These are phyloP conservation scores for Asterella californica DNA, from an alignment of 225 moss, liverwort and hornwort genomes.

Conservation along the genomic window DNA sequence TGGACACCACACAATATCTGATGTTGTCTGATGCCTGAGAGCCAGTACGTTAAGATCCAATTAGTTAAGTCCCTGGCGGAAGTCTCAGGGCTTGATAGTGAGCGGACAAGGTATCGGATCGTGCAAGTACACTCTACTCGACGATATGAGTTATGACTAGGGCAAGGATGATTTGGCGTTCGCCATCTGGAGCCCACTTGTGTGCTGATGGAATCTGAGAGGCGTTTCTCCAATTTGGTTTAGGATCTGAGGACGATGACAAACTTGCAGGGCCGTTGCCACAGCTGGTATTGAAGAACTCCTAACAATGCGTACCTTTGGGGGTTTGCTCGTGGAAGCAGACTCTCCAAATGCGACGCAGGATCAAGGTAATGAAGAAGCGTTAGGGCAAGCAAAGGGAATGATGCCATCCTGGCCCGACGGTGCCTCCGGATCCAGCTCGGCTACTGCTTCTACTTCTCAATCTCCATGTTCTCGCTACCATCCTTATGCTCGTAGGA, in stretches of 20 bases:
- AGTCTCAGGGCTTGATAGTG: neutral
- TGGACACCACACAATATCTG: constrained; percentile 10
- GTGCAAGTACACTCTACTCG: neutral
- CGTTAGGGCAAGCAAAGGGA: constrained; percentile 55
- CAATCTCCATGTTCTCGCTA: constrained; percentile 79
- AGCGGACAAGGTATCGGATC: constrained; percentile 13
- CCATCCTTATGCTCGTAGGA: constrained; percentile 77
- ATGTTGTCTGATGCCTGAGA: constrained; percentile 15
- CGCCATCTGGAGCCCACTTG: constrained; percentile 4
- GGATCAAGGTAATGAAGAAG: constrained; percentile 52
- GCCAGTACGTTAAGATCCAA: neutral
- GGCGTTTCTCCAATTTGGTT: constrained; percentile 16
- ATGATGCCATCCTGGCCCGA: constrained; percentile 92
- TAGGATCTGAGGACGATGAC: constrained; percentile 21
- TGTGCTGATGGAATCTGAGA: constrained; percentile 16
- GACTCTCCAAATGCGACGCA: constrained; percentile 27
- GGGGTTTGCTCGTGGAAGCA: constrained; percentile 29
- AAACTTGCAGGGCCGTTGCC: constrained; percentile 10
- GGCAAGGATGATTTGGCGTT: constrained; percentile 10
- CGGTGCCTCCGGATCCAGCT: constrained; percentile 72
- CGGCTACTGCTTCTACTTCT: constrained; percentile 56
- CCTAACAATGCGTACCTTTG: constrained; percentile 32
- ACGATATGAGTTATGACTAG: constrained; percentile 2
- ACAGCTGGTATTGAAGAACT: constrained; percentile 19
- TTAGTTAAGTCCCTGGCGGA: constrained; percentile 1